A percentile compares a stretch with the other conserved stretches of the same genome.
Evolutionary conservation across 345 rosid genomes (phyloP).

Genomic region (Aegle marmelos): DNA sequence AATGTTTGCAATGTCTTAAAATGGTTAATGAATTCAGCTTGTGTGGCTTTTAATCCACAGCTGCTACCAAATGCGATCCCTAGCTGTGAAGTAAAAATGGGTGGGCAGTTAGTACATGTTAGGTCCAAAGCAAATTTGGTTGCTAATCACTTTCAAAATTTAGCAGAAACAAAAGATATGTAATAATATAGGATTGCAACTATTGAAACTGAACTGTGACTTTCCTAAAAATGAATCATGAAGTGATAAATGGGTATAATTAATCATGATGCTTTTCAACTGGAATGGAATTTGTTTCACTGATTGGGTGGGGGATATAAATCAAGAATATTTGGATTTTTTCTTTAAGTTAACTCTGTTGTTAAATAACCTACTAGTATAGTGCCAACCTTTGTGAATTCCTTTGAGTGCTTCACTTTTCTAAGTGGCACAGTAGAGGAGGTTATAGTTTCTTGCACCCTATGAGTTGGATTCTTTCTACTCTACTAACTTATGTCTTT

Average conservation of each 20-base stretch:
- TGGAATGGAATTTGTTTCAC: not conserved
- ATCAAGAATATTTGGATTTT: not conserved
- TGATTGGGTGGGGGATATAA: not conserved
- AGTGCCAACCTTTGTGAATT: not conserved
- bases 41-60: not conserved
- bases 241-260: not conserved
- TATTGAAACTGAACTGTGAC: not conserved
- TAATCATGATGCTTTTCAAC: not conserved
- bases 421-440: not conserved
- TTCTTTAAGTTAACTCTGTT: not conserved
- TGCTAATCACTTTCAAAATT: too few species aligned
- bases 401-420: not conserved
- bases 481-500: slow-evolving; percentile 10
- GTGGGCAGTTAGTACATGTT: not conserved
- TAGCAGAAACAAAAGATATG: too few species aligned
- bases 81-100: not conserved
- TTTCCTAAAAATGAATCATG: not conserved
- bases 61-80: not conserved
- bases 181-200: not conserved
- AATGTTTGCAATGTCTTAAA: not conserved
- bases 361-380: not conserved
- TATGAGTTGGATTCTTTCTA: not conserved
- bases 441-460: not conserved
- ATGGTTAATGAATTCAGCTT: not conserved
- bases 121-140: not conserved